A percentile compares a stretch with the other conserved stretches of the same genome.
These are phyloP conservation scores for Tetrapyrgos nigripes DNA, from an alignment of 1,284 basidiomycete genomes.

Conservation along the genomic window DNA sequence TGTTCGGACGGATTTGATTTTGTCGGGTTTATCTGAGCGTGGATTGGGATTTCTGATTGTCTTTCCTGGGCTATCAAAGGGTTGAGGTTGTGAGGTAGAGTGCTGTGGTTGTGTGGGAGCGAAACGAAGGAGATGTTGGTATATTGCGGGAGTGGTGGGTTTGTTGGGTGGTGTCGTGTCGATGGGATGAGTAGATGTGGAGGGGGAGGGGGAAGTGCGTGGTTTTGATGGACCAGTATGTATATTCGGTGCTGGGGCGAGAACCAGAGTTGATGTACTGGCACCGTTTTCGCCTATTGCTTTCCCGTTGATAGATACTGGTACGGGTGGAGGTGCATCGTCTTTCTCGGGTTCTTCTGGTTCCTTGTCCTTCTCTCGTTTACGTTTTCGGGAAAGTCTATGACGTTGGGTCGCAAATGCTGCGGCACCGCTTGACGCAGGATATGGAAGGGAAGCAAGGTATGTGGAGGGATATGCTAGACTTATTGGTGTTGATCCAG, in stretches of 20 bases:
- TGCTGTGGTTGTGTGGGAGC: neutral
- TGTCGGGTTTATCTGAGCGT: slow-evolving; percentile 9
- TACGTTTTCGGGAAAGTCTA: slow-evolving; percentile 5
- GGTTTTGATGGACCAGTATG: neutral
- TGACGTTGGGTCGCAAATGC: slow-evolving; percentile 3
- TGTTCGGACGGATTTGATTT: slow-evolving; percentile 16
- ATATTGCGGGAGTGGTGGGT: slow-evolving; percentile 8
- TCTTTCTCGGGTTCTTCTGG: neutral
- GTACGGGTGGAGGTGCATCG: neutral
- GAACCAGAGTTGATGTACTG: neutral
- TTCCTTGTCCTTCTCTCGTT: slow-evolving; percentile 12
- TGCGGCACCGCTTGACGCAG: slow-evolving; percentile 15
- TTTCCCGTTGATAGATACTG: neutral
- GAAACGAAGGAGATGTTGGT: slow-evolving; percentile 11
- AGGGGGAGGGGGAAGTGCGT: neutral
- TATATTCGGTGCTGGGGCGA: neutral
- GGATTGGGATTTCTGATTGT: slow-evolving; percentile 16
- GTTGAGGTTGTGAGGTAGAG: neutral
- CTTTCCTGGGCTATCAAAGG: slow-evolving; percentile 3
- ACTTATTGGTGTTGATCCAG: slow-evolving; percentile 18
- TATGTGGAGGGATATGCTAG: slow-evolving; percentile 25
- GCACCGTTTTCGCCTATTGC: neutral
- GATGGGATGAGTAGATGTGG: neutral
- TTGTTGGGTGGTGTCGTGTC: neutral
- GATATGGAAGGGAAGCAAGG: slow-evolving; percentile 23